Base-by-base conservation (phyloP, 805 yeast genomes). In the Hyphopichia homilentoma region DNA sequence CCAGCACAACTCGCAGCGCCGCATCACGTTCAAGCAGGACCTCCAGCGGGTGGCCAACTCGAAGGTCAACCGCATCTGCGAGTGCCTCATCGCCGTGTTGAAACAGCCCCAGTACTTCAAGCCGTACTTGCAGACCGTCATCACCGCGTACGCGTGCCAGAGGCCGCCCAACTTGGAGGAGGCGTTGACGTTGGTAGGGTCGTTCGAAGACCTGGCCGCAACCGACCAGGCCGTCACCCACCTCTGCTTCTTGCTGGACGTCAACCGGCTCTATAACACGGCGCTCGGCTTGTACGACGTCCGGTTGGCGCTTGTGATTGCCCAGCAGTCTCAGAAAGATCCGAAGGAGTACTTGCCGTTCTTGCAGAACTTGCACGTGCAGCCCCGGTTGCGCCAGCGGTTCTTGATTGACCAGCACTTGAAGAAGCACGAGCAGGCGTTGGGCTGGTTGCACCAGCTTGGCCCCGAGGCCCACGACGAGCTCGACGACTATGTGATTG, bases 311-410 rank as follows among this genome's bases (percentile, higher is more conserved):
- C 69, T 93, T 36, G 70, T 74, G 8, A 80, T 93, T 38, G 98
- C 98, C 0, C 97, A 94, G 54, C 93, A 88, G 50, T 88, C 97
- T 0, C 97, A 90, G 58, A 89, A 83, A 70, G 99, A 93, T 61
- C 99, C 99, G 16, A 87, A 89, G 50, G 99, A 93, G 58, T 93
- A 93, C 47, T 64, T 93, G 32, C 96, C 98, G 32, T 93, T 93
- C 57, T 69, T 93, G 43, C 95, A 87, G 50, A 72, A 79, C 29
- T 65, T 93, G 33, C 82, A 85, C 44, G 75, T 74, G 25, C 84
- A 82, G 55, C 62, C 75, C 1, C 80, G 75, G 5, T 57, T 78
- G 34, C 75, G 95, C 39, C 77, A 80, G 43, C 72, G 75, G 50
- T 89, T 85, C 50, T 57, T 78, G 50, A 84, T 93, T 44, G 97